Base-by-base conservation (phyloP, 78 protist genomes). In the Monocercomonoides exilis region DNA sequence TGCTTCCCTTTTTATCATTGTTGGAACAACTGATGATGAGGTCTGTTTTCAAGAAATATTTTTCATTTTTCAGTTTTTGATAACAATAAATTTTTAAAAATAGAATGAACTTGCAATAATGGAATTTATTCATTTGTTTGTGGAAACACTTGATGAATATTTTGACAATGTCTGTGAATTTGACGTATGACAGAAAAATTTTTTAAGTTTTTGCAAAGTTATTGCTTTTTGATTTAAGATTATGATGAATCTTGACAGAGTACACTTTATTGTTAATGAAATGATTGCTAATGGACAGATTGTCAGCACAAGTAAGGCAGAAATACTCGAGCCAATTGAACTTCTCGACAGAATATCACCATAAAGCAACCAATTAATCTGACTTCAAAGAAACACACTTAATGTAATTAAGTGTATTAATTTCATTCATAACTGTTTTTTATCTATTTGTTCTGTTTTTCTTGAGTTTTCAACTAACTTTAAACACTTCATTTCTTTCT, bases 241-340 rank as follows among this genome's bases (percentile, higher is more conserved):
- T 11, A 96, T 97, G 98, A 94, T 94, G 86, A 91, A 95, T 91
- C 21, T 97, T 29, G 99, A 97, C 1, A 94, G 94, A 88, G 99
- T 97, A 21, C 96, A 97, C 90, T 90, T 95, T 84, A 92, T 97
- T 1, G 84, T 97, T 1, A 97, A 95, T 85, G 99, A 97, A 87
- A 97, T 97, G 96, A 70, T 96, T 29, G 54, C 64, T 45, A 93
- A 96, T 86, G 99, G 99, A 1, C 2, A 89, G 44, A 93, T 97
- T 33, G 91, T 94, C 2, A 96, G 95, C 54, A 89, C 92, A 3
- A 88, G 46, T 4, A 5, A 42, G 77, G 43, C 33, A 21, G 46
- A 84, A 4, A 84, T 84, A 5, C 6, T 5, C 41, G 21, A 6
- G 6, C 86, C 86, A 5, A 6, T 84, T 44, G 85, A 84, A 5